Evolutionary conservation across 139 green algal species (phyloP), one percentile per base, ranked within the genome.

Genomic region (Chlamydomonas asymmetrica): DNA sequence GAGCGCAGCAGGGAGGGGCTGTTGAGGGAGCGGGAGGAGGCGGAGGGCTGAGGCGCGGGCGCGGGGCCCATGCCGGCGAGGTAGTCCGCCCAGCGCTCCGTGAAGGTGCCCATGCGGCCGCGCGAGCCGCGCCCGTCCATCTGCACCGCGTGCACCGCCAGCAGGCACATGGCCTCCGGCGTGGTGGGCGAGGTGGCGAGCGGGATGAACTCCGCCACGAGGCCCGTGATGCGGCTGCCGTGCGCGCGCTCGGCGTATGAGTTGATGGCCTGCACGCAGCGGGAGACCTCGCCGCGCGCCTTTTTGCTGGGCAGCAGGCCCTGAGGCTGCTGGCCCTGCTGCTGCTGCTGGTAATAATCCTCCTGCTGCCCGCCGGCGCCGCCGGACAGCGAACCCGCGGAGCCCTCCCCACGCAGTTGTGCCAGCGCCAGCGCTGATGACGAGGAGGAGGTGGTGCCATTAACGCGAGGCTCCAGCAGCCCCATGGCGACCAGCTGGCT

Each of bases 41-140:
- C 41, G 20, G 75, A 40, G 39, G 72, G 71, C 45, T 74, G 75
- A 13, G 72, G 49, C 35, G 81, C 76, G 6, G 81, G 81, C 38
- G 81, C 22, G 22, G 81, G 75, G 22, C 71, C 81, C 27, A 81
- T 57, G 9, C 81, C 81, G 41, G 61, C 56, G 48, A 79, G 41
- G 60, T 80, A 86, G 71, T 86, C 81, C 23, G 9, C 67, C 80
- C 75, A 82, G 5, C 80, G 75, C 43, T 86, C 80, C 31, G 81
- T 86, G 76, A 83, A 86, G 18, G 81, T 86, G 32, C 75, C 81
- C 32, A 86, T 61, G 3, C 81, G 63, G 35, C 81, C 81, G 6
- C 72, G 60, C 8, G 59, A 74, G 57, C 60, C 57, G 2, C 72
- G 71, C 18, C 38, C 31, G 64, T 86, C 81, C 62, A 75, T 76